Evolutionary conservation across 805 yeast species (phyloP).

Genomic region (Debaryomyces prosopidis): DNA sequence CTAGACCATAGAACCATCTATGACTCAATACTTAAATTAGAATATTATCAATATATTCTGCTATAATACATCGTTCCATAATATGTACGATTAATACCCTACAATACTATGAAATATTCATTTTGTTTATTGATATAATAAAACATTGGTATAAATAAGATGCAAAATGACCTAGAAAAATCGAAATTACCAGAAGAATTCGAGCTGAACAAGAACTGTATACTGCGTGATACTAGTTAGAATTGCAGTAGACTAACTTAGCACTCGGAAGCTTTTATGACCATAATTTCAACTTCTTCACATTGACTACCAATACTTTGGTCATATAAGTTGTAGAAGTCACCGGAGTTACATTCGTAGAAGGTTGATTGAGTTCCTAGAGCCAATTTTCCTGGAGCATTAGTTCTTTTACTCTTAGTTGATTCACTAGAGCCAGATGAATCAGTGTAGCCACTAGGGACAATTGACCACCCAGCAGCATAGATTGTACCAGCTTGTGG

Average conservation of each 20-base stretch:
- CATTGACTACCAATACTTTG: slow-evolving; percentile 51
- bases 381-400: slow-evolving; percentile 54
- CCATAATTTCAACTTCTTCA: slow-evolving; percentile 17
- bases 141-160: no score
- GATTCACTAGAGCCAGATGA: background rate
- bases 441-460: slow-evolving; percentile 20
- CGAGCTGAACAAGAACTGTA: background rate
- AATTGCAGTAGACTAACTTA: slow-evolving; percentile 3
- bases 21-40: background rate
- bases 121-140: no score
- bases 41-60: no score
- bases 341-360: slow-evolving; percentile 76
- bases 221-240: background rate
- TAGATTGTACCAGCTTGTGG: slow-evolving; percentile 74
- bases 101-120: no score
- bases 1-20: slow-evolving; percentile 30
- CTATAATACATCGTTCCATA: no score
- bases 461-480: slow-evolving; percentile 62
- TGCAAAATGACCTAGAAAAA: background rate
- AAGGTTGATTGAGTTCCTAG: slow-evolving; percentile 61
- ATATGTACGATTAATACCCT: no score
- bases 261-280: slow-evolving; percentile 16
- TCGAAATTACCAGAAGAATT: background rate
- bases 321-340: slow-evolving; percentile 78
- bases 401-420: slow-evolving; percentile 6